Evolutionary conservation across 768 basidiomycete species (phyloP).

Genomic region (Agaricus blazei): DNA sequence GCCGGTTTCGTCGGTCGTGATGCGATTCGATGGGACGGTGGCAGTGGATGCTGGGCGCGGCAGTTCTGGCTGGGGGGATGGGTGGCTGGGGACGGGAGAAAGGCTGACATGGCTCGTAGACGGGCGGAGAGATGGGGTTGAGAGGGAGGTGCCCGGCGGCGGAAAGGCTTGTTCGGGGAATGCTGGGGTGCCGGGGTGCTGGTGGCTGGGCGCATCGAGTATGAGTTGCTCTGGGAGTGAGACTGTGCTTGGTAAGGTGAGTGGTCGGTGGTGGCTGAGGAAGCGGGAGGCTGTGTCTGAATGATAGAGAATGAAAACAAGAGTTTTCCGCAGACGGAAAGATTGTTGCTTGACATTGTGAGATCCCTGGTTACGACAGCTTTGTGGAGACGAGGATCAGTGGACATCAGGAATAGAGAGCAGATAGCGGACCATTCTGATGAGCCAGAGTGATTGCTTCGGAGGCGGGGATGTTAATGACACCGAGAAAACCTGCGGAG

Average conservation of each 20-base stretch:
- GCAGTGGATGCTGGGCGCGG: slow-evolving; percentile 16
- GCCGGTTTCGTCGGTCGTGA: slow-evolving; percentile 52
- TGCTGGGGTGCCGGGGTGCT: neutral
- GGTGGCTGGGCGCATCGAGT: slow-evolving; percentile 4
- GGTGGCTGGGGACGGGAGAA: slow-evolving; percentile 14
- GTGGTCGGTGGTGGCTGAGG: slow-evolving; percentile 6
- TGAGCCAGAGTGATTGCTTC: slow-evolving; percentile 47
- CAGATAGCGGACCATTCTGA: slow-evolving; percentile 38
- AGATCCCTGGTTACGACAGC: slow-evolving; percentile 75
- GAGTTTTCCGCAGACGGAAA: slow-evolving; percentile 80
- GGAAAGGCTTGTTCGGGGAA: slow-evolving; percentile 2
- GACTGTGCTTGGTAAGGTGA: slow-evolving; percentile 11
- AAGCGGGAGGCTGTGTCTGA: slow-evolving; percentile 19
- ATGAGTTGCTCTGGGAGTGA: slow-evolving; percentile 5
- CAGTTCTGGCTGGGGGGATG: slow-evolving; percentile 15
- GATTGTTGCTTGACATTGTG: slow-evolving; percentile 66
- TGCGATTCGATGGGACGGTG: slow-evolving; percentile 19
- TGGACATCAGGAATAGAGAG: slow-evolving; percentile 12
- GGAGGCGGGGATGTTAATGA: slow-evolving; percentile 49
- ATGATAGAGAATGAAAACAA: slow-evolving; percentile 54
- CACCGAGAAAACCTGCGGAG: slow-evolving; percentile 49
- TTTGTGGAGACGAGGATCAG: slow-evolving; percentile 14
- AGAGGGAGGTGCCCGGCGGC: neutral
- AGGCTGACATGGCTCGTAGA: slow-evolving; percentile 22
- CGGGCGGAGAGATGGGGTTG: slow-evolving; percentile 17